These are phyloP conservation scores for Penicillium sp. DNA, from an alignment of 2,329 filamentous ascomycete species.

Conservation along the genomic window DNA sequence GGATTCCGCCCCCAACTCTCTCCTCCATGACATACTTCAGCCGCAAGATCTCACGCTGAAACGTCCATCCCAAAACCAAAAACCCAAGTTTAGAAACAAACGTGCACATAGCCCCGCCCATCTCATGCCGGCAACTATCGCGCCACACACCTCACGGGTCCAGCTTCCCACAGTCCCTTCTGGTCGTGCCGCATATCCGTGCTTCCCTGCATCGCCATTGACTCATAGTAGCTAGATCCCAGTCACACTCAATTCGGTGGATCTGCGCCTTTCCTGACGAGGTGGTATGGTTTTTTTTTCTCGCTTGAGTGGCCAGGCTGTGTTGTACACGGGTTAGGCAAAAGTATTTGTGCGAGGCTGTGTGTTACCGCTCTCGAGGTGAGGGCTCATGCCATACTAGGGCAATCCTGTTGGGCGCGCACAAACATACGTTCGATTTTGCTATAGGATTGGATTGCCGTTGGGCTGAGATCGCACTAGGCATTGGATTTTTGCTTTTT, in stretches of 20 bases:
- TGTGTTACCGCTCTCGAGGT: not conserved
- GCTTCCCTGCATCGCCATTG: not conserved
- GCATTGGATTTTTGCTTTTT: not conserved
- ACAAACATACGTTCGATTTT: not conserved
- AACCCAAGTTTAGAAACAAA: not conserved
- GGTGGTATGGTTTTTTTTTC: not conserved
- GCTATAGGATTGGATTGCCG: not conserved
- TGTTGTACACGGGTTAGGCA: conserved; percentile 3
- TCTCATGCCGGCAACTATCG: not conserved
- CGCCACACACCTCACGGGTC: not conserved
- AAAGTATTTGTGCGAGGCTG: conserved; percentile 3
- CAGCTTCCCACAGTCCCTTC: not conserved
- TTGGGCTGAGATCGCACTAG: not conserved
- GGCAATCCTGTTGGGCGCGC: not conserved
- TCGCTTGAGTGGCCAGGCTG: not conserved
- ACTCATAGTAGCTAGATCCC: not conserved
- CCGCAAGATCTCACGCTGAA: conserved; percentile 3
- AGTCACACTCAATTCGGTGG: not conserved
- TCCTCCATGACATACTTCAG: conserved; percentile 1
- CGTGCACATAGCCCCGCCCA: not conserved
- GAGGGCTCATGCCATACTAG: not conserved
- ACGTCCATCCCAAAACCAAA: not conserved
- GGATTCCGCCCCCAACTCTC: too few species aligned
- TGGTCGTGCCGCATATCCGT: not conserved
- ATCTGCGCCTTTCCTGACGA: not conserved